Base-by-base conservation (phyloP, 2,329 filamentous ascomycete species). In the Tympanopsis confertula region DNA sequence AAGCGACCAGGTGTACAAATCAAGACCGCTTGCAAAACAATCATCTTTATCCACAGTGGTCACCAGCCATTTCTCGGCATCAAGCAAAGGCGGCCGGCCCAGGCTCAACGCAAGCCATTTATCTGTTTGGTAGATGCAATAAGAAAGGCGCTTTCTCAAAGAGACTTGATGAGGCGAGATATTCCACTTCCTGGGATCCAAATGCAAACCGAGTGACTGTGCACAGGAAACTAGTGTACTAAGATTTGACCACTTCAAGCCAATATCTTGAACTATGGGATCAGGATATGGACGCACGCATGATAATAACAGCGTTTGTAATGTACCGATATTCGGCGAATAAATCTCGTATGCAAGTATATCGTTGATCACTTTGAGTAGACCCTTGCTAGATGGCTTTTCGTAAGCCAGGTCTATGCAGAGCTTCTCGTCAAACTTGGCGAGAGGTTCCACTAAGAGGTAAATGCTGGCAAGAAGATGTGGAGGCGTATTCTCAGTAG, bases 331-430 rank as follows among this genome's bases (percentile, higher is more conserved):
- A 38, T 4, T 30, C 33, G 2, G 40, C 38, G 18, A 44, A 47
- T 3, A n/a, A n/a, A n/a, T n/a, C n/a, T n/a, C n/a, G n/a, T n/a
- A n/a, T n/a, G n/a, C n/a, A n/a, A n/a, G n/a, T n/a, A n/a, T n/a
- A n/a, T n/a, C n/a, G n/a, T n/a, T n/a, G n/a, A n/a, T n/a, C n/a
- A n/a, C n/a, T n/a, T n/a, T n/a, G n/a, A n/a, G n/a, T n/a, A n/a
- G n/a, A n/a, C n/a, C n/a, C n/a, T n/a, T n/a, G n/a, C n/a, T n/a
- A n/a, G 46, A 44, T 1, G 45, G 45, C 12, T 39, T 42, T 13
- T 48, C 44, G 14, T 48, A 48, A 2, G 45, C 44, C 4, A 48
- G 29, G 33, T 48, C 46, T 22, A 48, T 47, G 19, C 44, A 47
- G 0, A 48, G 37, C 14, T 43, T 41, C 17, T 48, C 45, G 15